Evolutionary conservation across 495 filamentous ascomycete species (phyloP).

Genomic region (Letharia columbiana): DNA sequence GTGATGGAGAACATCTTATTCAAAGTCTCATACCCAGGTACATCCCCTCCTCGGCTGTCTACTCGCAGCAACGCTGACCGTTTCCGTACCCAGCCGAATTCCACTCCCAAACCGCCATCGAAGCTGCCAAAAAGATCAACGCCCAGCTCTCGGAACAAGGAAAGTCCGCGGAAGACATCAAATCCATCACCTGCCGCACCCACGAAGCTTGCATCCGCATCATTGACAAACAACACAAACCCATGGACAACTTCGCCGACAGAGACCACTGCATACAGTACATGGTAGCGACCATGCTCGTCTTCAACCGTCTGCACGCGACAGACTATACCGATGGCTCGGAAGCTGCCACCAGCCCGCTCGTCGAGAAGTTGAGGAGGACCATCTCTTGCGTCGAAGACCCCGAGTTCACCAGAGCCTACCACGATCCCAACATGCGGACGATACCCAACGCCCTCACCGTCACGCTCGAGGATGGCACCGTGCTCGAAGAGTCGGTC

Average conservation of each 20-base stretch:
- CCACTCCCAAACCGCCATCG: constrained; percentile 97
- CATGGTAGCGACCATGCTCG: constrained; percentile 94
- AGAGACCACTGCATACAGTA: constrained; percentile 99
- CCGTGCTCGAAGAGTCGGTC: constrained; percentile 82
- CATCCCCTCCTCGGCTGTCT: constrained; percentile 22
- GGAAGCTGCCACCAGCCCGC: constrained; percentile 80
- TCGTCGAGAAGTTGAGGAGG: constrained; percentile 82
- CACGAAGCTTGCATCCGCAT: constrained; percentile 98
- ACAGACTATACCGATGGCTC: constrained; percentile 84
- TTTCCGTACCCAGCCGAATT: constrained; percentile 63
- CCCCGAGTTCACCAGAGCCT: constrained; percentile 84
- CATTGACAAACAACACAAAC: constrained; percentile 99
- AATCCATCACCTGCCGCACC: constrained; percentile 83
- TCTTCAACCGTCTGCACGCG: constrained; percentile 83
- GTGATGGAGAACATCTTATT: constrained; percentile 99
- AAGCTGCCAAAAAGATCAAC: constrained; percentile 83
- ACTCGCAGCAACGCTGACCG: constrained; percentile 1
- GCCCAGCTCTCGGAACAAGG: constrained; percentile 70
- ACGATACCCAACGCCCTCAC: constrained; percentile 95
- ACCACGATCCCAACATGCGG: constrained; percentile 85
- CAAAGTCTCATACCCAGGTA: constrained; percentile 96
- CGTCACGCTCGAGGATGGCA: constrained; percentile 89
- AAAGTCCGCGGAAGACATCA: constrained; percentile 92
- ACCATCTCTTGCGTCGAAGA: constrained; percentile 95
- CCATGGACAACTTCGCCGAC: constrained; percentile 99